Evolutionary conservation across 2,329 filamentous ascomycete genomes (phyloP), one percentile per base, ranked within the genome.

Genomic region (Dothideomycetes sp.): DNA sequence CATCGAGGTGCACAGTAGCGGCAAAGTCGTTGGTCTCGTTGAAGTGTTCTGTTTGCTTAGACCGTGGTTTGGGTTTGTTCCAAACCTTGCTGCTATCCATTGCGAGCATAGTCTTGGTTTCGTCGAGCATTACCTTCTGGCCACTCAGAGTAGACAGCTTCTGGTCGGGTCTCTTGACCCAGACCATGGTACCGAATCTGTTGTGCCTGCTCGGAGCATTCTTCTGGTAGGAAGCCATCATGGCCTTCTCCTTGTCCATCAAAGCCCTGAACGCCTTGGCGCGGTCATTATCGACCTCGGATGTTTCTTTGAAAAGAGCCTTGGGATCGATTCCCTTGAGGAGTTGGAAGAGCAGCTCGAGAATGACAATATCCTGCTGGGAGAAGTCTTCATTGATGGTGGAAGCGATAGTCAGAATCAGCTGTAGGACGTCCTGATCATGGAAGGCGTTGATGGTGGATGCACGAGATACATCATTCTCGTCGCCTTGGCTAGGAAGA

Each of bases 181-280:
- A 96, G 24, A 95, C 79, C 84, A 96, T 96, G 9, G 88, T 94
- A 3, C 91, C 91, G 53, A 96, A 98, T 24, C 91, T 77, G 50
- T 88, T 94, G 60, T 98, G 91, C 35, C 91, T 72, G 3, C 86
- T 88, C 0, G 88, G 84, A 3, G 83, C 84, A 54, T 79, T 79
- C 49, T 79, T 81, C 39, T 81, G 81, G 51, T 87, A 81, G 36
- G 81, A 74, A 50, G 81, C 77, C 40, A 85, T 70, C 77, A 94
- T 84, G n/a, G 79, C 75, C 2, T 79, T 79, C 61, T 98, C 91
- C 53, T 91, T 86, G 39, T 75, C 76, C 59, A 95, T 76, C 53
- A 94, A 63, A 12, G 69, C 69, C 16, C 78, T 74, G 8, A 96
- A 70, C 54, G 94, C 86, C 43, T 82, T 70, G 1, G 77, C 77